A percentile compares a stretch with the other conserved stretches of the same genome.
Evolutionary conservation across 1,139 yeast species (phyloP).

Genomic region (Candida albicans): DNA sequence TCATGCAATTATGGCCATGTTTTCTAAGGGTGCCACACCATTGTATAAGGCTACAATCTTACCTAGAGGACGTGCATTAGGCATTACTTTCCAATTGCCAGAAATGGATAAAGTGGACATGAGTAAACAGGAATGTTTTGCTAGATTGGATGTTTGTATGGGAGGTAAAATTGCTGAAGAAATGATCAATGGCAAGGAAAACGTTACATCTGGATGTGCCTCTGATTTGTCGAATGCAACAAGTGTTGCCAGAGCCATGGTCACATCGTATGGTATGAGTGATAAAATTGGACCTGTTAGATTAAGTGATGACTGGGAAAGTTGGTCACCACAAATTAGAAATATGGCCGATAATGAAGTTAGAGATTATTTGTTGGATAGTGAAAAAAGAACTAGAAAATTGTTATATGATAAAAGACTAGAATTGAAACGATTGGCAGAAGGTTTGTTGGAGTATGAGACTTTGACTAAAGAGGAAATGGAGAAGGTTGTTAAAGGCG

Average conservation of each 20-base stretch:
- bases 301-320: slow-evolving; percentile 85
- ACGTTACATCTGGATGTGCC: slow-evolving; percentile 93
- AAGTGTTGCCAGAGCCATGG: slow-evolving; percentile 93
- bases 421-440: slow-evolving; percentile 88
- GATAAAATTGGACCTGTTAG: slow-evolving; percentile 90
- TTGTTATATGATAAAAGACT: slow-evolving; percentile 58
- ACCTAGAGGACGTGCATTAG: slow-evolving; percentile 95
- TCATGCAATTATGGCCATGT: slow-evolving; percentile 97
- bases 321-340: slow-evolving; percentile 87
- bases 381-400: slow-evolving; percentile 78
- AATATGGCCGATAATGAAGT: slow-evolving; percentile 94
- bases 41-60: slow-evolving; percentile 94
- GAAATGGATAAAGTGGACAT: slow-evolving; percentile 98
- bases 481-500: slow-evolving; percentile 81
- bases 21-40: slow-evolving; percentile 93
- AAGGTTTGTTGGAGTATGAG: slow-evolving; percentile 92
- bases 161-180: slow-evolving; percentile 99
- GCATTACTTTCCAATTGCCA: slow-evolving; percentile 95
- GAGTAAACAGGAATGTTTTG: slow-evolving; percentile 85
- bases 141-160: slow-evolving; percentile 95
- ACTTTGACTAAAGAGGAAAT: slow-evolving; percentile 91
- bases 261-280: slow-evolving; percentile 95
- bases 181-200: slow-evolving; percentile 83
- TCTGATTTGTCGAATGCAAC: slow-evolving; percentile 91
- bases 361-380: slow-evolving; percentile 64